phyloP scores from a whole-genome alignment of 176 grass and related monocot genomes.

The Raddia guianensis region DNA sequence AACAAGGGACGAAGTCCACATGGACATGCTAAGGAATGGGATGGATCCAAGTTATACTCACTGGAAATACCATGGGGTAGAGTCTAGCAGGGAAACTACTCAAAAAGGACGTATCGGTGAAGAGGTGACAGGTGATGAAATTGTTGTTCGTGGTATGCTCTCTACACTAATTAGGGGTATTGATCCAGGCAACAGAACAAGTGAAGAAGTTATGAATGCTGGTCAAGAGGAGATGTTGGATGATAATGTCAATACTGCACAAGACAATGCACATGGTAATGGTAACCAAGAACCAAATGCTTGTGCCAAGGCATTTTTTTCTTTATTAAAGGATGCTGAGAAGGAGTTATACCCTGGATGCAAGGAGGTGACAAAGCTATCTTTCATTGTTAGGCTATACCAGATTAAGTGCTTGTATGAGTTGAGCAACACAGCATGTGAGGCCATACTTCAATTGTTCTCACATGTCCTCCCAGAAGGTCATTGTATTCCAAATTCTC shows the following conservation, averaged over 20 bases:
- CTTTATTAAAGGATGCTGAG: background rate
- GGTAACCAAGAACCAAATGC: background rate
- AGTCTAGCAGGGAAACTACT: background rate
- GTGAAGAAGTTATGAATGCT: background rate
- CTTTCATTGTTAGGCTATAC: background rate
- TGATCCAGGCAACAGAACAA: background rate
- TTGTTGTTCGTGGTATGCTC: background rate
- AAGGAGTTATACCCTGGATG: background rate
- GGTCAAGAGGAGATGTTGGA: background rate
- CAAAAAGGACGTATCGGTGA: too few species aligned
- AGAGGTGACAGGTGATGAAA: background rate
- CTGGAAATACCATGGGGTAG: background rate
- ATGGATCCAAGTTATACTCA: background rate
- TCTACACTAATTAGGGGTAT: background rate
- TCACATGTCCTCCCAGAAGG: background rate
- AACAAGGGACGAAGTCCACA: background rate
- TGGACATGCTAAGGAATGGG: background rate
- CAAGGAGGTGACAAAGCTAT: background rate
- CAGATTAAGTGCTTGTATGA: background rate
- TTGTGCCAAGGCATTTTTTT: background rate
- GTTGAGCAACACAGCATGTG: background rate
- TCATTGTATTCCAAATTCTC: background rate
- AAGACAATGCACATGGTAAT: too few species aligned
- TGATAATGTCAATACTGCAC: background rate
- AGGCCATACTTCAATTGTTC: constrained; percentile 13